phyloP scores from a whole-genome alignment of 805 yeast species.

The Wickerhamomyces canadensis region DNA sequence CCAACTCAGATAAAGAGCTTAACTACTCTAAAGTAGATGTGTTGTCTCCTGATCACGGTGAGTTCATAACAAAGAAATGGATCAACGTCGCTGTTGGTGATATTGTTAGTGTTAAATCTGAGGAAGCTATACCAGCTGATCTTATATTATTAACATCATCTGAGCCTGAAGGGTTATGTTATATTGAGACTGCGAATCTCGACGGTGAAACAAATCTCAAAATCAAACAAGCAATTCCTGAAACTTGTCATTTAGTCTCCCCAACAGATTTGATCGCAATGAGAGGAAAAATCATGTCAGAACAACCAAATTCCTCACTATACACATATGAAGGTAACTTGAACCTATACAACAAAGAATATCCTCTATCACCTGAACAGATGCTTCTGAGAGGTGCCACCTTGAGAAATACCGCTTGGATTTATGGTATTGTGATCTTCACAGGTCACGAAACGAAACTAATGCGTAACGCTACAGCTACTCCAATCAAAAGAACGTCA shows the following conservation, averaged over 20 bases:
- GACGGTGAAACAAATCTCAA: constrained; percentile 98
- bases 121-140: constrained; percentile 94
- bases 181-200: constrained; percentile 93
- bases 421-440: constrained; percentile 87
- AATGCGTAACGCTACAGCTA: constrained; percentile 98
- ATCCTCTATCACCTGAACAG: constrained; percentile 87
- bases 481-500: constrained; percentile 95
- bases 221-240: constrained; percentile 81
- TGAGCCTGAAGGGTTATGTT: constrained; percentile 97
- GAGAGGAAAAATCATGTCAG: constrained; percentile 66
- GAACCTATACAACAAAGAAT: constrained; percentile 46
- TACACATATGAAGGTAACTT: constrained; percentile 92
- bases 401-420: constrained; percentile 90
- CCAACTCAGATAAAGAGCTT: constrained; percentile 80
- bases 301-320: constrained; percentile 88
- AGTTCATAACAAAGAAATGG: constrained; percentile 71
- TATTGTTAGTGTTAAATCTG: constrained; percentile 75
- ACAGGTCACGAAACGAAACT: constrained; percentile 98
- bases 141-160: constrained; percentile 79
- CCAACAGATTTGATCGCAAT: constrained; percentile 51
- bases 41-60: constrained; percentile 47
- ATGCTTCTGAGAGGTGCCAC: constrained; percentile 93
- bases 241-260: constrained; percentile 68
- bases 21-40: constrained; percentile 74
- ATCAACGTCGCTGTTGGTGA: constrained; percentile 88